A percentile compares a stretch with the other conserved stretches of the same genome.
Evolutionary conservation across 139 green algal genomes (phyloP).

Genomic region (Tetradesmus lagerheimii): DNA sequence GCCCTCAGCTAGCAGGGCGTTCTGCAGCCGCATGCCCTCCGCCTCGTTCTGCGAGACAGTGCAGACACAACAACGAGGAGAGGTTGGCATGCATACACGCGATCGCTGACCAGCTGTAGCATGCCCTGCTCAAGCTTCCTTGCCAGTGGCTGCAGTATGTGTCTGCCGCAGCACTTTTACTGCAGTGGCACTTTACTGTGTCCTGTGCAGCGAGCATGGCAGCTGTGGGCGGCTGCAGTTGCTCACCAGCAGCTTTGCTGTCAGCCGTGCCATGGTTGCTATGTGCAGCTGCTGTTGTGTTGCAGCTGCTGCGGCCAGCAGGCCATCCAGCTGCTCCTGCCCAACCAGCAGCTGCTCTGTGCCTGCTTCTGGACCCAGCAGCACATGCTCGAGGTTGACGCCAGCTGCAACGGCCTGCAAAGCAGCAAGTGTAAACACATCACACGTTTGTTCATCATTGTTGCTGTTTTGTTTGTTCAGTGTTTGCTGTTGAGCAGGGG

Average conservation of each 20-base stretch:
- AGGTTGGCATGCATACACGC: too few relatives aligned
- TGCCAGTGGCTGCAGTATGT: neutral
- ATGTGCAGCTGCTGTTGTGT: constrained; percentile 1
- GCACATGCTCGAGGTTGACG: neutral
- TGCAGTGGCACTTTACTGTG: neutral
- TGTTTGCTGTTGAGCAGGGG: too few relatives aligned
- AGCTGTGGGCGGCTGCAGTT: neutral
- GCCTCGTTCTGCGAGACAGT: constrained; percentile 26
- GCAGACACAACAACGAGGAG: too few relatives aligned
- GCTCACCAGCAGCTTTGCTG: constrained; percentile 33
- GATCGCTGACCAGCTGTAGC: too few relatives aligned
- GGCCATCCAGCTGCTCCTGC: constrained; percentile 13
- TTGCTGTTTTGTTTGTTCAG: too few relatives aligned
- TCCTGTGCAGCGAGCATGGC: neutral
- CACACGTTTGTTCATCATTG: too few relatives aligned
- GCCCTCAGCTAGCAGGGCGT: constrained; percentile 34
- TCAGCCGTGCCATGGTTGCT: neutral
- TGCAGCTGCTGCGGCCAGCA: neutral
- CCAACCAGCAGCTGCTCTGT: neutral
- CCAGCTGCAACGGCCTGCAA: constrained; percentile 17
- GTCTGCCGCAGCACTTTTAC: neutral
- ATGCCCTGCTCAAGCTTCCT: neutral
- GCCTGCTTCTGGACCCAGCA: neutral
- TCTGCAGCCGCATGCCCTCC: constrained; percentile 3
- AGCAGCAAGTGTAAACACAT: too few relatives aligned